Evolutionary conservation across 179 eudicot genomes (phyloP).

Genomic region (Corrigiola litoralis): DNA sequence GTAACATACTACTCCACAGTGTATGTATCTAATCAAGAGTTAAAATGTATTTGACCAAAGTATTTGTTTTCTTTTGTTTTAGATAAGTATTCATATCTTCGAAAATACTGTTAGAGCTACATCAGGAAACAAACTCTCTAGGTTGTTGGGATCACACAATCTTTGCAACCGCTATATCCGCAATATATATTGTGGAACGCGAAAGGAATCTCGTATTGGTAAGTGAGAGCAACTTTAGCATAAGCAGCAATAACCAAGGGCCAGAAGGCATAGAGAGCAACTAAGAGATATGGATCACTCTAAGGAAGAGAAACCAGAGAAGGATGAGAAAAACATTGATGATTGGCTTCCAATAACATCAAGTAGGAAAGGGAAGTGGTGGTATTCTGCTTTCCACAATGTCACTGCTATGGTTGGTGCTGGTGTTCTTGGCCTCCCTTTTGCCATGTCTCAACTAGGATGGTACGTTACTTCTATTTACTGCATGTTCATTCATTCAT

Average conservation of each 20-base stretch:
- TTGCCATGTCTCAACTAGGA: constrained; percentile 42
- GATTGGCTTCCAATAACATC: constrained; percentile 38
- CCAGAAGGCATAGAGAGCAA: background rate
- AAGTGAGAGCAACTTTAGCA: background rate
- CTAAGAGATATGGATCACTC: no score
- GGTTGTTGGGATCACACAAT: constrained; percentile 7
- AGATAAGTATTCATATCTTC: no score
- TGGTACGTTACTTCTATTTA: constrained; percentile 12
- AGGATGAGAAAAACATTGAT: constrained; percentile 11
- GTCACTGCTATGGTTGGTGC: constrained; percentile 39
- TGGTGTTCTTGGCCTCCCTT: constrained; percentile 42
- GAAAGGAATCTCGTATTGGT: background rate
- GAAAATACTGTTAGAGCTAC: background rate
- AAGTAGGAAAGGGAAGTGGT: constrained; percentile 27
- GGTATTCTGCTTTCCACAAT: constrained; percentile 33
- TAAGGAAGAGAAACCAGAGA: background rate
- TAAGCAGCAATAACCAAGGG: background rate
- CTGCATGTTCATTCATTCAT: background rate
- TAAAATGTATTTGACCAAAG: no score
- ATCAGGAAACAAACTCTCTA: background rate
- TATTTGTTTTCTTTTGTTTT: no score
- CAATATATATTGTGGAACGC: background rate
- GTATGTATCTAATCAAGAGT: no score
- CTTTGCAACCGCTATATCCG: constrained; percentile 1
- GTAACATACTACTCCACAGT: no score